Conservation (phyloP, 495 filamentous ascomycete genomes). For the Evernia prunastri region DNA sequence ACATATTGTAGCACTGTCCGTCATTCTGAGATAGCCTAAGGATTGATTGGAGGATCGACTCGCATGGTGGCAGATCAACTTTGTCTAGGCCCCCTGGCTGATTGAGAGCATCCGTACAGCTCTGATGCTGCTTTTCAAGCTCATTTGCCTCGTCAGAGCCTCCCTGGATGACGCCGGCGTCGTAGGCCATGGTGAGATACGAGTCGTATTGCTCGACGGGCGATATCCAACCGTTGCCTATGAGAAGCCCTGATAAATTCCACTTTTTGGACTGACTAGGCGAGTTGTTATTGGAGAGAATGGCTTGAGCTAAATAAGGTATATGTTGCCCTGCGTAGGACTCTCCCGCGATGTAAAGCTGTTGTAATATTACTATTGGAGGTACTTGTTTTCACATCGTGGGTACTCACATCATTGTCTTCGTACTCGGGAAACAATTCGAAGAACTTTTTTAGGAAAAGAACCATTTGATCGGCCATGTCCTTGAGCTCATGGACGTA, state of each 20-base stretch:
- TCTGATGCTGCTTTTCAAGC: constrained; percentile 63
- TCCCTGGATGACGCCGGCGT: constrained; percentile 61
- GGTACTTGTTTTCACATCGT: too few species aligned
- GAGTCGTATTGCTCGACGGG: constrained; percentile 85
- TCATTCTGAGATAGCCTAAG: constrained; percentile 52
- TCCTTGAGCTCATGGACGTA: constrained; percentile 78
- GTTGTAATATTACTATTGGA: constrained; percentile 23
- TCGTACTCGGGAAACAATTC: constrained; percentile 85
- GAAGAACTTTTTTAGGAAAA: constrained; percentile 88
- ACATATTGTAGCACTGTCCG: constrained; percentile 80
- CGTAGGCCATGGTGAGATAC: constrained; percentile 72
- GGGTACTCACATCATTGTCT: constrained; percentile 73
- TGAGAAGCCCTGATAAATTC: constrained; percentile 82
- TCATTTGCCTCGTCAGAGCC: constrained; percentile 56
- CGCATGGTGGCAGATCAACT: constrained; percentile 64
- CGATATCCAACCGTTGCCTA: constrained; percentile 96
- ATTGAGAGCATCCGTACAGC: constrained; percentile 53
- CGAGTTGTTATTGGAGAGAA: constrained; percentile 71
- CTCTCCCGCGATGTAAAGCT: constrained; percentile 93
- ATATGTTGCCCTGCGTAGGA: constrained; percentile 98
- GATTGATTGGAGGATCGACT: constrained; percentile 63
- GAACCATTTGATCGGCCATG: constrained; percentile 84
- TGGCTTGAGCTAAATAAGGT: constrained; percentile 85
- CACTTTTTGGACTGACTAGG: constrained; percentile 42
- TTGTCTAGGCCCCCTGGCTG: constrained; percentile 47